Conservation (phyloP, 2,329 filamentous ascomycete species). For the Penicillium sumatraense region DNA sequence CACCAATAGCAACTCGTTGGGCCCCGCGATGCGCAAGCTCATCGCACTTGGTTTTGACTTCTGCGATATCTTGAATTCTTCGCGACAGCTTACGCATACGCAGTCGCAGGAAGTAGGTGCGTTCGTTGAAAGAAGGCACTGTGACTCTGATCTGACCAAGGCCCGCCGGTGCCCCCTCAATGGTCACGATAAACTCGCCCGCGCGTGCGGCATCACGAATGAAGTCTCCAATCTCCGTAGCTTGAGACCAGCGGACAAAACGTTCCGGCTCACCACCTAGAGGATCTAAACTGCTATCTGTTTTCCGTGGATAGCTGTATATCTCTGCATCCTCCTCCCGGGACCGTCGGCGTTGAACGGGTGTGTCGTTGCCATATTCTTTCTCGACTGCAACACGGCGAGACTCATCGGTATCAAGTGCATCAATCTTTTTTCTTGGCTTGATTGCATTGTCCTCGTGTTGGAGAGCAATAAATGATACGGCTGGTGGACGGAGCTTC, state of each 20-base stretch:
- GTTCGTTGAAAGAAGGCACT: slow-evolving; percentile 85
- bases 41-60: slow-evolving; percentile 82
- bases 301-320: slow-evolving; percentile 69
- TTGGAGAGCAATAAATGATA: slow-evolving; percentile 82
- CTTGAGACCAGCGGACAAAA: slow-evolving; percentile 86
- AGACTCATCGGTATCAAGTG: slow-evolving; percentile 48
- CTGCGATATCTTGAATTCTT: slow-evolving; percentile 70
- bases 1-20: slow-evolving; percentile 77
- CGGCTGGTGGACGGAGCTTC: slow-evolving; percentile 70
- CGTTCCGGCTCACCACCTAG: slow-evolving; percentile 40
- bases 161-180: slow-evolving; percentile 71
- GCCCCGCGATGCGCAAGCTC: slow-evolving; percentile 74
- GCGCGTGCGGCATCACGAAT: slow-evolving; percentile 86
- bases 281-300: slow-evolving; percentile 20
- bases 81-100: slow-evolving; percentile 72
- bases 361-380: slow-evolving; percentile 17
- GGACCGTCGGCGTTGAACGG: slow-evolving; percentile 50
- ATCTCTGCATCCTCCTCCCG: slow-evolving; percentile 67
- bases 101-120: slow-evolving; percentile 86
- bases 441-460: slow-evolving; percentile 64
- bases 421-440: slow-evolving; percentile 41
- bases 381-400: slow-evolving; percentile 4
- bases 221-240: slow-evolving; percentile 91
- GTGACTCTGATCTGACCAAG: slow-evolving; percentile 71
- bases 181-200: slow-evolving; percentile 81